Evolutionary conservation across 1,284 basidiomycete species (phyloP).

Genomic region (Moesziomyces antarcticus): DNA sequence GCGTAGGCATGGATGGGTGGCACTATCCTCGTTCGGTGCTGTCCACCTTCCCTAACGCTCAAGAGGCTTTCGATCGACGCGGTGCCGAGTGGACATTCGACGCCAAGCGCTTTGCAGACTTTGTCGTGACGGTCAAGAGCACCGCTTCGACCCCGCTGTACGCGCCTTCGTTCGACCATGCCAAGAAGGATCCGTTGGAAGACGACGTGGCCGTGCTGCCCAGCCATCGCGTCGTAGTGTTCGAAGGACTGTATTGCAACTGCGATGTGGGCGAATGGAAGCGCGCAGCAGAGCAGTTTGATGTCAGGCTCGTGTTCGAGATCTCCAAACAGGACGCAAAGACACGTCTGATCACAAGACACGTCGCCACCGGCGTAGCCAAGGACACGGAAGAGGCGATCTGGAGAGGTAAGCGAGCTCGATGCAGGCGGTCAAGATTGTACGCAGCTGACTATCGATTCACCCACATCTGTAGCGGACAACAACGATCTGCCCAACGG

Average conservation of each 20-base stretch:
- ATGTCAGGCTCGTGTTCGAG: constrained; percentile 82
- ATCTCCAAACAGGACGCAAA: constrained; percentile 75
- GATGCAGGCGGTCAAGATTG: too few species aligned
- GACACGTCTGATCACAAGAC: constrained; percentile 77
- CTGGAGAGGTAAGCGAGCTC: constrained; percentile 74
- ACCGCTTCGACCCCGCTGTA: background rate
- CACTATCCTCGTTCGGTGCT: constrained; percentile 73
- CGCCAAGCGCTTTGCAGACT: constrained; percentile 54
- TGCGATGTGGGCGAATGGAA: constrained; percentile 79
- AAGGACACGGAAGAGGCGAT: constrained; percentile 75
- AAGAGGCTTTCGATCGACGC: constrained; percentile 55
- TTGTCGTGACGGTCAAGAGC: constrained; percentile 33
- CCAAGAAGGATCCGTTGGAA: constrained; percentile 72
- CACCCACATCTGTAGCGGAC: constrained; percentile 34
- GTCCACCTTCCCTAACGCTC: constrained; percentile 75
- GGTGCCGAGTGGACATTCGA: constrained; percentile 66
- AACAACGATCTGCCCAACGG: constrained; percentile 66
- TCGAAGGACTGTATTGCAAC: constrained; percentile 86
- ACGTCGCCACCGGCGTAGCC: constrained; percentile 80
- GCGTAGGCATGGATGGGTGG: constrained; percentile 86
- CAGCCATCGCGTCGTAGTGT: constrained; percentile 78
- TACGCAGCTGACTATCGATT: background rate
- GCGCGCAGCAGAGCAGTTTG: constrained; percentile 75
- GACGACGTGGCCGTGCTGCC: constrained; percentile 73
- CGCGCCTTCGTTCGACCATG: constrained; percentile 76